A percentile compares a stretch with the other conserved stretches of the same genome.
phyloP scores from a whole-genome alignment of 2,329 filamentous ascomycete species.

The Orbilia quercus region DNA sequence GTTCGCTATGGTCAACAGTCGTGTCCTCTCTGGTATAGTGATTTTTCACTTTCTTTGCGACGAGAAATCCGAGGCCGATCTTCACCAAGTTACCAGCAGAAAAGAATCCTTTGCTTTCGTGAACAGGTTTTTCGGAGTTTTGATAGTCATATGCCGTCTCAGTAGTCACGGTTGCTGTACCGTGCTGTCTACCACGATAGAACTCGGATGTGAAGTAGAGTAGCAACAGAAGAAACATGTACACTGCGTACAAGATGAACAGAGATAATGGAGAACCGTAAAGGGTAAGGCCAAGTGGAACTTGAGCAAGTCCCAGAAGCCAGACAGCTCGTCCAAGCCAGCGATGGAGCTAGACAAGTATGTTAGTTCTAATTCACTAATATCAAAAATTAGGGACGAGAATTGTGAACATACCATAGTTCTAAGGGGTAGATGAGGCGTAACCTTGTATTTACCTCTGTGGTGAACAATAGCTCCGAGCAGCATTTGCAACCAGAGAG shows the following conservation, averaged over 20 bases:
- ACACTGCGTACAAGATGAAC: conserved; percentile 87
- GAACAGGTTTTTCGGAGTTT: conserved; percentile 39
- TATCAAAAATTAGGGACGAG: neutral
- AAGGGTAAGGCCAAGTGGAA: conserved; percentile 87
- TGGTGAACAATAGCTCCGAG: conserved; percentile 73
- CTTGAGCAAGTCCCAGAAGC: conserved; percentile 83
- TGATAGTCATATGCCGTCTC: conserved; percentile 43
- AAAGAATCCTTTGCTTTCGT: conserved; percentile 27
- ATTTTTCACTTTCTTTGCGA: conserved; percentile 54
- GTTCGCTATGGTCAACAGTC: conserved; percentile 50
- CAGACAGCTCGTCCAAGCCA: conserved; percentile 84
- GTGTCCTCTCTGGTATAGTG: conserved; percentile 44
- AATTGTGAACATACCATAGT: conserved; percentile 39
- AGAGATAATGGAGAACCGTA: conserved; percentile 88
- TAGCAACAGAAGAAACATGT: conserved; percentile 77
- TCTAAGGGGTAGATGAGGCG: conserved; percentile 45
- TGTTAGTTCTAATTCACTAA: conserved; percentile 60
- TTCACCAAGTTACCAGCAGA: conserved; percentile 42
- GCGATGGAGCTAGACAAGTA: conserved; percentile 77
- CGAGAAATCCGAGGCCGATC: conserved; percentile 46
- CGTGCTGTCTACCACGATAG: conserved; percentile 52
- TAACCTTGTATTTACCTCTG: conserved; percentile 52
- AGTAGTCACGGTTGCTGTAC: conserved; percentile 50
- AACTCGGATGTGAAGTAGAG: conserved; percentile 82
- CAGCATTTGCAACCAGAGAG: conserved; percentile 77